Conservation (phyloP, 1,284 basidiomycete genomes). For the Porodaedalea pini region DNA sequence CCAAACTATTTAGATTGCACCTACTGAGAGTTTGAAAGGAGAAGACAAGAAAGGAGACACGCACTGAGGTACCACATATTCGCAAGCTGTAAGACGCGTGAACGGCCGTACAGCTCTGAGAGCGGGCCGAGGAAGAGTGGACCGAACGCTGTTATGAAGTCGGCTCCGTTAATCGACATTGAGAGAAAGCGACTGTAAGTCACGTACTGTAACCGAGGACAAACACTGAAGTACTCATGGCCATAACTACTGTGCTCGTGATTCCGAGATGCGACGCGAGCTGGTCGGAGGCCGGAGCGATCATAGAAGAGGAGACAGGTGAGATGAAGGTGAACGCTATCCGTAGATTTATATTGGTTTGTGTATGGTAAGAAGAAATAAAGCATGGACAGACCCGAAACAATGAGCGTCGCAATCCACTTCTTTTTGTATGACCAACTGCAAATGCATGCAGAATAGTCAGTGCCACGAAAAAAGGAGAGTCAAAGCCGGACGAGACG, state of each 20-base stretch:
- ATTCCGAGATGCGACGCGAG: constrained; percentile 57
- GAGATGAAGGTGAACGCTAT: constrained; percentile 59
- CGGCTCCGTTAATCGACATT: background rate
- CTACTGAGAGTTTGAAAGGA: background rate
- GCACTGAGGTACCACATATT: constrained; percentile 59
- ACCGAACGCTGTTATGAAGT: constrained; percentile 39
- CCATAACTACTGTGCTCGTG: constrained; percentile 46
- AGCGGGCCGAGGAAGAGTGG: constrained; percentile 54
- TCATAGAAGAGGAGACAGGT: constrained; percentile 68
- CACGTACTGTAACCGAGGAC: constrained; percentile 58
- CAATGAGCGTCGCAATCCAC: constrained; percentile 59
- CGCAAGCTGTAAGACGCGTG: constrained; percentile 44
- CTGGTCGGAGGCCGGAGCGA: constrained; percentile 59
- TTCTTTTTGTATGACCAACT: constrained; percentile 60
- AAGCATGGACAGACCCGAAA: constrained; percentile 34
- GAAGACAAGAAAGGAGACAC: constrained; percentile 24
- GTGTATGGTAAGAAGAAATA: background rate
- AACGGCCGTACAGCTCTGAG: constrained; percentile 47
- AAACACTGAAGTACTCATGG: constrained; percentile 65
- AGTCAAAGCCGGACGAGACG: constrained; percentile 35
- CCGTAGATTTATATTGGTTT: background rate
- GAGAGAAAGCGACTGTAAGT: background rate
- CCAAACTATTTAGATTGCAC: constrained; percentile 50
- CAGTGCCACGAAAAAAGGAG: no score
- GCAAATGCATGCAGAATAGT: no score